Conservation (phyloP, 352 stramenopile genomes). For the Peronospora destructor region DNA sequence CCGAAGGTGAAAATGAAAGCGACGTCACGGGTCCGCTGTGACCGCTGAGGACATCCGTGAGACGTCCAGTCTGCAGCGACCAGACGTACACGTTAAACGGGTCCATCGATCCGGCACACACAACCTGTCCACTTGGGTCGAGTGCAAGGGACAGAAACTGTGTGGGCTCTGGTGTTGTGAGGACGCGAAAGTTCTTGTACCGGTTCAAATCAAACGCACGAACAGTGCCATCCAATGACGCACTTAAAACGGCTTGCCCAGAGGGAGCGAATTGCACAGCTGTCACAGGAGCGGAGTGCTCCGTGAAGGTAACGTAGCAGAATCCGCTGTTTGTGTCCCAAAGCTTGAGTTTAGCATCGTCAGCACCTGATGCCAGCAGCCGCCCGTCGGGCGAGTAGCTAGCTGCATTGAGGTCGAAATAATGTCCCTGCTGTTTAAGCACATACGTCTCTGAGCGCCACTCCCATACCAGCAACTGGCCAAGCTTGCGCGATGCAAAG, state of each 20-base stretch:
- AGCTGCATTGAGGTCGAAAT: slow-evolving; percentile 95
- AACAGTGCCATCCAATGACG: slow-evolving; percentile 97
- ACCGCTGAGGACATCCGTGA: slow-evolving; percentile 97
- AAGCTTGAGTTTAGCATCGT: slow-evolving; percentile 98
- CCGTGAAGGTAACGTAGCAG: slow-evolving; percentile 98
- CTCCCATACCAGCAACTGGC: slow-evolving; percentile 99
- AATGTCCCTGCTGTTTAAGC: slow-evolving; percentile 99
- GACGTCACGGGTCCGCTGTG: slow-evolving; percentile 95
- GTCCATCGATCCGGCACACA: slow-evolving; percentile 92
- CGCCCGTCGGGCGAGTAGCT: slow-evolving; percentile 96
- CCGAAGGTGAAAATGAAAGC: slow-evolving; percentile 88
- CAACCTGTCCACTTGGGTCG: slow-evolving; percentile 95
- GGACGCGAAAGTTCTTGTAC: slow-evolving; percentile 98
- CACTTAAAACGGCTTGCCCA: slow-evolving; percentile 91
- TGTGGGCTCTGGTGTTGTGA: slow-evolving; percentile 93
- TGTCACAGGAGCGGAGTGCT: slow-evolving; percentile 95
- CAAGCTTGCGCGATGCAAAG: slow-evolving; percentile 94
- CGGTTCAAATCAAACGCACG: slow-evolving; percentile 97
- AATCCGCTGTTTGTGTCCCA: slow-evolving; percentile 98
- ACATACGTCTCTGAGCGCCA: slow-evolving; percentile 99
- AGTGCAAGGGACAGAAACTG: slow-evolving; percentile 97
- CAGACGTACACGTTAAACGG: slow-evolving; percentile 98
- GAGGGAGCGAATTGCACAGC: slow-evolving; percentile 92
- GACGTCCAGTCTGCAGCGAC: slow-evolving; percentile 93
- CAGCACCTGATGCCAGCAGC: slow-evolving; percentile 94